Conservation (phyloP, 306 rosid genomes). For the Quercus aquifolioides region DNA sequence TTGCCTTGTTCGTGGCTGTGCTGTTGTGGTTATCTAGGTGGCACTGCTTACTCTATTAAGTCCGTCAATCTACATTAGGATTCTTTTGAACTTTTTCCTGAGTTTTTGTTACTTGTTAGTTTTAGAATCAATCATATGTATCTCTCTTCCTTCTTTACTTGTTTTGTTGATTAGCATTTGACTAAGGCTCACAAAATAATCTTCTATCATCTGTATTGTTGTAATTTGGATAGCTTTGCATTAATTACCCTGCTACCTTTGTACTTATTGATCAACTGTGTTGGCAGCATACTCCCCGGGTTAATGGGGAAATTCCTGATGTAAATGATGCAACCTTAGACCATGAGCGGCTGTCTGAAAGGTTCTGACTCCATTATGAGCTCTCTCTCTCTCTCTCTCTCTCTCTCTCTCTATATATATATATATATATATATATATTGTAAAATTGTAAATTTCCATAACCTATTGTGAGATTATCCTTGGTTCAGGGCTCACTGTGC, state of each 20-base stretch:
- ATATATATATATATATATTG: too few species aligned
- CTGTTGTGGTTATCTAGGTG: not conserved
- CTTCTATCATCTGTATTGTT: slow-evolving; percentile 7
- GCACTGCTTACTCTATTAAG: not conserved
- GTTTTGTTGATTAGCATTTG: not conserved
- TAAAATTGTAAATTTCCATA: not conserved
- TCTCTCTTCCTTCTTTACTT: not conserved
- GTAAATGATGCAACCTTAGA: slow-evolving; percentile 89
- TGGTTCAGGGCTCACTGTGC: not conserved
- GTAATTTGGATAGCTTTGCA: slow-evolving; percentile 10
- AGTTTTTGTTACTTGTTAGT: not conserved
- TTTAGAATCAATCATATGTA: not conserved
- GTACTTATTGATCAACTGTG: slow-evolving; percentile 32
- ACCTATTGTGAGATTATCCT: not conserved
- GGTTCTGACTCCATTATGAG: slow-evolving; percentile 43
- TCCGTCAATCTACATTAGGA: not conserved
- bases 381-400: not conserved
- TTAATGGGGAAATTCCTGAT: slow-evolving; percentile 96
- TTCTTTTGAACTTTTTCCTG: not conserved
- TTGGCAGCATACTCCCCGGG: slow-evolving; percentile 91
- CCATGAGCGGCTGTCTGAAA: slow-evolving; percentile 75
- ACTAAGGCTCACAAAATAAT: not conserved
- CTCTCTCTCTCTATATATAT: too few species aligned
- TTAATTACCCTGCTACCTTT: slow-evolving; percentile 16
- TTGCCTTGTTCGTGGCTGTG: not conserved